Evolutionary conservation across 129 eudicot genomes (phyloP).

Genomic region (Rutidosis leptorrhynchoides): DNA sequence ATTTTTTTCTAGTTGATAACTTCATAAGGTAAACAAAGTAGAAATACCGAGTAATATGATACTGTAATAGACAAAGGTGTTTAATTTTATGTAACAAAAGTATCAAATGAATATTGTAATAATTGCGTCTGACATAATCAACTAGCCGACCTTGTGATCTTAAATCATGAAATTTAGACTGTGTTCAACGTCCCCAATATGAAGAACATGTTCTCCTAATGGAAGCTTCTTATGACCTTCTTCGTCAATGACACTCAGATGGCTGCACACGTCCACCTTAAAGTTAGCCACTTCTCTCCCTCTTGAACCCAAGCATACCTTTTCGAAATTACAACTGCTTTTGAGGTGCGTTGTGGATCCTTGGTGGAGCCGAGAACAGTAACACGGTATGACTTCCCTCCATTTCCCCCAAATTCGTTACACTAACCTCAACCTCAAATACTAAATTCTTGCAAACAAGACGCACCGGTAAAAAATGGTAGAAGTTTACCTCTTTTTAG

Average conservation of each 20-base stretch:
- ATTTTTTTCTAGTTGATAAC: no score
- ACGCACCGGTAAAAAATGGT: no score
- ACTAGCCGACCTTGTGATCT: no score
- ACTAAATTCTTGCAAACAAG: conserved; percentile 53
- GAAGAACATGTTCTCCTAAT: conserved; percentile 71
- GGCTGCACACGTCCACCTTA: conserved; percentile 69
- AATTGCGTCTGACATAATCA: no score
- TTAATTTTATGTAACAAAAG: no score
- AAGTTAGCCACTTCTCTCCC: conserved; percentile 52
- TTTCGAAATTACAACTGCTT: conserved; percentile 71
- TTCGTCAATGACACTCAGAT: conserved; percentile 89
- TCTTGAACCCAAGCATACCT: conserved; percentile 54
- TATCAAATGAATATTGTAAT: no score
- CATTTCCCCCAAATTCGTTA: conserved; percentile 52
- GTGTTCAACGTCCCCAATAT: conserved; percentile 69
- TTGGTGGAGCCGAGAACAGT: conserved; percentile 65
- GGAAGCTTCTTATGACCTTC: conserved; percentile 62
- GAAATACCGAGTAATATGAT: no score
- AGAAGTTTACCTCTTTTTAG: no score
- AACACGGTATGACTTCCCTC: conserved; percentile 71
- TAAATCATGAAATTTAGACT: conserved; percentile 50
- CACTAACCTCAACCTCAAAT: conserved; percentile 52
- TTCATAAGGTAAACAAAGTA: no score
- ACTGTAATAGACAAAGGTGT: no score
- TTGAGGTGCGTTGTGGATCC: conserved; percentile 67